These are phyloP conservation scores for Cyberlindnera euphorbiae DNA, from an alignment of 805 yeast genomes.

Conservation along the genomic window DNA sequence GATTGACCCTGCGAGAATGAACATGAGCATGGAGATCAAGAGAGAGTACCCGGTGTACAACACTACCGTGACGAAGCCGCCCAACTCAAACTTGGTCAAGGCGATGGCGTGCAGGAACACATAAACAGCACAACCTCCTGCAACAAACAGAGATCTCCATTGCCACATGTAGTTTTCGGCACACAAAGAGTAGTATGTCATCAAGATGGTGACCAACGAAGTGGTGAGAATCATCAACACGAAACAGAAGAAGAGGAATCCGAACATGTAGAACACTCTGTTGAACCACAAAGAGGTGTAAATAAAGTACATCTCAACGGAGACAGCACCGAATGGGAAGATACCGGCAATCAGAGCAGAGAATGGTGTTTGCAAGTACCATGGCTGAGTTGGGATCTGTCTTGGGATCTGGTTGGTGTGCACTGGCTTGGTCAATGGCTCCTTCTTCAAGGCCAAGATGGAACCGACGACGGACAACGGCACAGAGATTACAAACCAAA, in stretches of 20 bases:
- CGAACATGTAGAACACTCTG: slow-evolving; percentile 94
- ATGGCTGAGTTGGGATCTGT: slow-evolving; percentile 89
- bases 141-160: slow-evolving; percentile 83
- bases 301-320: slow-evolving; percentile 92
- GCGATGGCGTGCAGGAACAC: slow-evolving; percentile 79
- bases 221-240: slow-evolving; percentile 79
- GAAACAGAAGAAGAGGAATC: slow-evolving; percentile 86
- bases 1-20: slow-evolving; percentile 81
- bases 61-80: slow-evolving; percentile 70
- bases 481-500: slow-evolving; percentile 83
- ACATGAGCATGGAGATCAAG: slow-evolving; percentile 63
- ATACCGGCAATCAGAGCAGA: slow-evolving; percentile 77
- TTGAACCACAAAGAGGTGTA: slow-evolving; percentile 91
- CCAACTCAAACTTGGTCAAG: slow-evolving; percentile 63
- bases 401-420: slow-evolving; percentile 94
- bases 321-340: slow-evolving; percentile 91
- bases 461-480: slow-evolving; percentile 88
- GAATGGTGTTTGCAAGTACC: slow-evolving; percentile 67
- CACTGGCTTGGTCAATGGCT: slow-evolving; percentile 64
- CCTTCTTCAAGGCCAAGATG: slow-evolving; percentile 61
- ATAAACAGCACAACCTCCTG: slow-evolving; percentile 86
- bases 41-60: slow-evolving; percentile 80
- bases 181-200: slow-evolving; percentile 80
- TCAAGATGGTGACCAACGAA: slow-evolving; percentile 69
- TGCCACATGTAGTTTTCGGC: slow-evolving; percentile 96